These are phyloP conservation scores for Dryas drummondii DNA, from an alignment of 306 rosid genomes.

Conservation along the genomic window DNA sequence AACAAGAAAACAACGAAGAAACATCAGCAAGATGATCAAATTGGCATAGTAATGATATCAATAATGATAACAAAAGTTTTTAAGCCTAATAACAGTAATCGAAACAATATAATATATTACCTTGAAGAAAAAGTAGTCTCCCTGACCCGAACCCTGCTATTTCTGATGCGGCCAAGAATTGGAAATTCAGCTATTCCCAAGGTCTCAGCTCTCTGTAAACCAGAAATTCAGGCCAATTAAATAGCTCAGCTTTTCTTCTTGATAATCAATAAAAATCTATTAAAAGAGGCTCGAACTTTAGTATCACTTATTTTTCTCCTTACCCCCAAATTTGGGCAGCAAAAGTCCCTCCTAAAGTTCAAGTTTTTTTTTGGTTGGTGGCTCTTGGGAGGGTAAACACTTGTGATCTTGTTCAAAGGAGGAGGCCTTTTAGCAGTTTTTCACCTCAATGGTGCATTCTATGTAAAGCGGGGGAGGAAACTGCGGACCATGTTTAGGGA, in stretches of 20 bases:
- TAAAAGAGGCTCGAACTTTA: neutral
- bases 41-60: neutral
- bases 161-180: constrained; percentile 77
- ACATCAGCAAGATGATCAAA: neutral
- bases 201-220: constrained; percentile 71
- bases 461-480: too few species aligned
- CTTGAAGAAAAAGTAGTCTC: constrained; percentile 97
- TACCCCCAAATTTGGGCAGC: too few species aligned
- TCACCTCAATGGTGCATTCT: too few species aligned
- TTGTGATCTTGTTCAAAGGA: too few species aligned
- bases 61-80: neutral
- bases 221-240: constrained; percentile 25
- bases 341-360: too few species aligned
- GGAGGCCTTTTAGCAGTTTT: too few species aligned
- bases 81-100: neutral
- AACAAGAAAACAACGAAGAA: neutral
- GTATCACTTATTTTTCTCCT: too few species aligned
- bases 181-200: constrained; percentile 89
- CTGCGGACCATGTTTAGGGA: too few species aligned
- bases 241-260: constrained; percentile 1
- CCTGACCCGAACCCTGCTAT: constrained; percentile 84
- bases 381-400: too few species aligned
- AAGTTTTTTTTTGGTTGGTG: too few species aligned
- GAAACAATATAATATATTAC: constrained; percentile 33
- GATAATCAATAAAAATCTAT: neutral